Evolutionary conservation across 345 rosid species (phyloP), one percentile per base, ranked within the genome.

Genomic region (Excoecaria cochinchinensis): DNA sequence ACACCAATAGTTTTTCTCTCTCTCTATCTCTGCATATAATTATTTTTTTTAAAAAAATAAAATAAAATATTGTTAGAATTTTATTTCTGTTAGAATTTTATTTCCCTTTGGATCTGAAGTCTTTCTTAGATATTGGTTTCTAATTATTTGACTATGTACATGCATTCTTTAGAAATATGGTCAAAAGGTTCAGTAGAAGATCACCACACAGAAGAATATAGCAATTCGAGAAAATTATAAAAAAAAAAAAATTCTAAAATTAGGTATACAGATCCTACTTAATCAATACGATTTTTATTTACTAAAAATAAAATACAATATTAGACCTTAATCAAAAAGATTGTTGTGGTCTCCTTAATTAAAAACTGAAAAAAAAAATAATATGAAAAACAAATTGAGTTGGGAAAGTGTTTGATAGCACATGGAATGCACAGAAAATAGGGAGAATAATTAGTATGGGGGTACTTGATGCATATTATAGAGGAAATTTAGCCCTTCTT

Each of bases 331-430:
- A 65, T 81, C 76, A 70, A 74, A 81, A 69, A 39, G 62, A 62
- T n/a, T n/a, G n/a, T n/a, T 44, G 75, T 44, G 53, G 80, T 81
- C 57, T 63, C 24, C 59, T 6, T 17, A 22, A n/a, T 56, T 56
- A 2, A 58, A 58, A 58, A 58, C 3, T 24, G 0, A 57, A 10
- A 50, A 6, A 31, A 50, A 14, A 48, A 44, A 25, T 16, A 44
- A 48, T 12, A 53, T 21, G 36, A 8, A 48, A 15, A 59, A 17
- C 51, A 24, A 65, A 19, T 52, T 57, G 64, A 17, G 48, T 77
- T 56, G 73, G 73, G 63, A 70, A 63, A 69, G 57, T 70, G 78
- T 63, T 65, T 70, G 76, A 59, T 74, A 51, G 70, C 81, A 74
- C 81, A 74, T 77, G 81, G 74, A 9, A 42, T 77, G 81, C 70